A percentile compares a stretch with the other conserved stretches of the same genome.
phyloP scores from a whole-genome alignment of 164 flowering plant species.

The Houttuynia cordata region DNA sequence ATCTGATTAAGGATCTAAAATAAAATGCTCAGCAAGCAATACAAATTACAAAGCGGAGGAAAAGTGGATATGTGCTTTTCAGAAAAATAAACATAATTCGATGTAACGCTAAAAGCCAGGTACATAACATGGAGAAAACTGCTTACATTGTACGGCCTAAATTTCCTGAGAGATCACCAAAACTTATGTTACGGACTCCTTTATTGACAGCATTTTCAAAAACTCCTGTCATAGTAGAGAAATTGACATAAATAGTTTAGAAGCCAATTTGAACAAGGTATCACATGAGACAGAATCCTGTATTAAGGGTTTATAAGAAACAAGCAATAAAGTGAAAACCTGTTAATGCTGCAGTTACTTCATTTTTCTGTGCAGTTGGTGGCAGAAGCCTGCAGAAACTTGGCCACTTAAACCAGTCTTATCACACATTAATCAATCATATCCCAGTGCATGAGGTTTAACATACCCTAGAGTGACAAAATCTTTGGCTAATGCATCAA shows the following conservation, averaged over 20 bases:
- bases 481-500: conserved; percentile 75
- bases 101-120: background rate
- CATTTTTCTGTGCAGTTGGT: conserved; percentile 73
- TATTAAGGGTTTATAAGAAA: no score
- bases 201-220: conserved; percentile 73
- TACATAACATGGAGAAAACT: background rate
- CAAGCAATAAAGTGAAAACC: conserved; percentile 26
- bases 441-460: background rate
- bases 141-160: conserved; percentile 87
- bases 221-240: conserved; percentile 37
- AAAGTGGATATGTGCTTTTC: no score
- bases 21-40: no score
- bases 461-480: conserved; percentile 92
- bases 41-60: no score
- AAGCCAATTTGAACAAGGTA: no score
- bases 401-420: background rate
- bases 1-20: no score
- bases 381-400: conserved; percentile 70
- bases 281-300: no score
- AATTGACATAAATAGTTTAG: background rate
- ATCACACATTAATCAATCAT: conserved; percentile 5
- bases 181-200: conserved; percentile 82
- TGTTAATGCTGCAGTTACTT: conserved; percentile 84
- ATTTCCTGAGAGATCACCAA: conserved; percentile 89
- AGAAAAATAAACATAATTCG: background rate